Percentiles rank a stretch among this genome's conserved stretches.
Evolutionary conservation across 108 stramenopile species (phyloP).

Genomic region (Chaetoceros muelleri): DNA sequence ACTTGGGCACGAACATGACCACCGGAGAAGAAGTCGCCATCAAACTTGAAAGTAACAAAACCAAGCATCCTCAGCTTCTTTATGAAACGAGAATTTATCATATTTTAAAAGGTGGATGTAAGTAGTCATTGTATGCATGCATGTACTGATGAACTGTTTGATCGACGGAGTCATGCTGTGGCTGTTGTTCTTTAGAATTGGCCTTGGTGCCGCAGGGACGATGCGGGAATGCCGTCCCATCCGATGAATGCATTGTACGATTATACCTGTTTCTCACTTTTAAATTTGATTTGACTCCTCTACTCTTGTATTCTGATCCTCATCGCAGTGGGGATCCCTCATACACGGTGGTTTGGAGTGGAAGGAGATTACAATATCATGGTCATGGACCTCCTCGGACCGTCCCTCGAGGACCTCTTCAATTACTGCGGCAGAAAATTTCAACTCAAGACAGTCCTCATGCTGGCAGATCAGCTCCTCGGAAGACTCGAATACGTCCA

Average conservation of each 20-base stretch:
- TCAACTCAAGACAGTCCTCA: conserved; percentile 93
- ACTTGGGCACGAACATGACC: conserved; percentile 97
- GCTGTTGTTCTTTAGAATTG: background rate
- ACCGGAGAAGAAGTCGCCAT: conserved; percentile 96
- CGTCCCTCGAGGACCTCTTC: conserved; percentile 97
- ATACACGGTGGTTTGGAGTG: conserved; percentile 99
- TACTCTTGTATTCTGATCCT: conserved; percentile 2
- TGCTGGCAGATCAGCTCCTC: conserved; percentile 97
- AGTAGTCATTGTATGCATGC: conserved; percentile 26
- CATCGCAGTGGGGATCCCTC: conserved; percentile 89
- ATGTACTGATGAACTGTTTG: conserved; percentile 1
- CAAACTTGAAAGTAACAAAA: conserved; percentile 94
- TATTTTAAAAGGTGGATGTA: conserved; percentile 95
- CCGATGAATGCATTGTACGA: background rate
- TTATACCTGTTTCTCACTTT: conserved; percentile 5
- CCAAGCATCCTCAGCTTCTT: conserved; percentile 93
- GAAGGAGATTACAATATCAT: conserved; percentile 99
- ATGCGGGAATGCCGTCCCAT: too few relatives aligned
- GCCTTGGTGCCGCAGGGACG: background rate
- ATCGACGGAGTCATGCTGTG: too few relatives aligned
- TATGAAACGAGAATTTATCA: conserved; percentile 99
- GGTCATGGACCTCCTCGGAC: conserved; percentile 98
- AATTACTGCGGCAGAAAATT: conserved; percentile 98
- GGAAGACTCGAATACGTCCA: conserved; percentile 98
- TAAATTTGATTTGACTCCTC: background rate